Evolutionary conservation across 2,329 filamentous ascomycete species (phyloP), one percentile per base, ranked within the genome.

Genomic region (Trichoderma oligosporum): DNA sequence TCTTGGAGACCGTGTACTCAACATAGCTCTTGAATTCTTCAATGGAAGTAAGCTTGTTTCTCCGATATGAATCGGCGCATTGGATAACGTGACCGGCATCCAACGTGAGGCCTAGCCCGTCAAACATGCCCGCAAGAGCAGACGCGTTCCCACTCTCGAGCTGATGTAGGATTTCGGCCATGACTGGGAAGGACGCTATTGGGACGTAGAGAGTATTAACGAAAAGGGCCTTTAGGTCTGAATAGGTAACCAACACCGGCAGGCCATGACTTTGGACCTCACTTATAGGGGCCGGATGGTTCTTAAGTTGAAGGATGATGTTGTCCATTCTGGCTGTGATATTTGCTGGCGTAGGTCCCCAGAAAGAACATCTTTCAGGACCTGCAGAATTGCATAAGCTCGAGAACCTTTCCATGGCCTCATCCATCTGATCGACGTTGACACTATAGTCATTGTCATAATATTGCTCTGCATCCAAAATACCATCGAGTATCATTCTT

Each of bases 401-500:
- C n/a, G 63, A 60, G 41, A 64, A 66, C 20, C 61, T 64, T 18
- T 49, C 42, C 20, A 67, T 58, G 45, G 65, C 61, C 36, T 52
- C 62, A 45, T 67, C 63, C 29, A 63, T 61, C 31, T 65, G 61
- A 29, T 64, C 59, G 8, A 67, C 51, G 14, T 66, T 62, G 14
- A 60, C 65, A 33, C 62, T 61, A 59, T 62, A 66, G 9, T 22
- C 42, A 2, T 61, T 63, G 24, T 53, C 55, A 49, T 64, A 67
- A 51, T 67, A 63, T 25, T 64, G 63, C 5, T 60, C 62, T 11
- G 61, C 58, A 45, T 68, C 63, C 18, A 64, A 48, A 29, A 67
- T 61, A 20, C 66, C 66, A 7, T 67, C 65, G 1, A 67, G 56
- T 14, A 67, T 29, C 54, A 67, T 58, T 8, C 64, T 60, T 5